A percentile compares a stretch with the other conserved stretches of the same genome.
These are phyloP conservation scores for Trichomonas gallinae DNA, from an alignment of 208 protist species.

Conservation along the genomic window DNA sequence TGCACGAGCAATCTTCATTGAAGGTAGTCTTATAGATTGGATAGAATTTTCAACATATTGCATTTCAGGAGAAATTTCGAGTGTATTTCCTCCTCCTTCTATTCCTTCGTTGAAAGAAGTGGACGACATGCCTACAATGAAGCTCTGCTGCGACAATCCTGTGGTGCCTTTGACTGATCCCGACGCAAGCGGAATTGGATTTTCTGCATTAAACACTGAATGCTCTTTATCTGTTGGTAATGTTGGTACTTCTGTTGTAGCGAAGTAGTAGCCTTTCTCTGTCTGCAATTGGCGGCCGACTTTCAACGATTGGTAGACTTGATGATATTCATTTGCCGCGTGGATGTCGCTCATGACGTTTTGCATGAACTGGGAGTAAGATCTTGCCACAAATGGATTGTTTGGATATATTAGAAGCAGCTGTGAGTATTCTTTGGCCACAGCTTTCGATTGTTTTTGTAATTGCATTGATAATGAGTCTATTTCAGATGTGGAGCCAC, in stretches of 20 bases:
- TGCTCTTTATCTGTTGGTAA: background rate
- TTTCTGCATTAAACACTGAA: background rate
- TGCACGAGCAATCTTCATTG: background rate
- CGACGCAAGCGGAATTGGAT: background rate
- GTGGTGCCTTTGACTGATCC: background rate
- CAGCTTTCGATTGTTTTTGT: background rate
- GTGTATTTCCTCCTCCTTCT: background rate
- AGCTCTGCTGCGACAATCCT: background rate
- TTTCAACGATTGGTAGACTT: background rate
- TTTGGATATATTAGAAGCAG: background rate
- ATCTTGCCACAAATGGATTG: background rate
- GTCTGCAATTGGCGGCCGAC: background rate
- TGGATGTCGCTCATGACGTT: background rate
- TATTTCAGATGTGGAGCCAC: background rate
- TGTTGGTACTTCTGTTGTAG: background rate
- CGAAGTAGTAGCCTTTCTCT: background rate
- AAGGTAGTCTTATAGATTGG: background rate
- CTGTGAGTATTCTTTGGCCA: background rate
- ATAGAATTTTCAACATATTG: background rate
- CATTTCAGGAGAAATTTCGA: background rate
- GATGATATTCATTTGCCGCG: background rate
- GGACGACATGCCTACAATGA: background rate
- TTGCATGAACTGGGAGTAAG: background rate
- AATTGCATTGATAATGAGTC: background rate
- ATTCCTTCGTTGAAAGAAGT: background rate